Percentiles rank a stretch among this genome's conserved stretches.
Conservation (phyloP, 2,329 filamentous ascomycete genomes). For the Corynespora cassiicola region DNA sequence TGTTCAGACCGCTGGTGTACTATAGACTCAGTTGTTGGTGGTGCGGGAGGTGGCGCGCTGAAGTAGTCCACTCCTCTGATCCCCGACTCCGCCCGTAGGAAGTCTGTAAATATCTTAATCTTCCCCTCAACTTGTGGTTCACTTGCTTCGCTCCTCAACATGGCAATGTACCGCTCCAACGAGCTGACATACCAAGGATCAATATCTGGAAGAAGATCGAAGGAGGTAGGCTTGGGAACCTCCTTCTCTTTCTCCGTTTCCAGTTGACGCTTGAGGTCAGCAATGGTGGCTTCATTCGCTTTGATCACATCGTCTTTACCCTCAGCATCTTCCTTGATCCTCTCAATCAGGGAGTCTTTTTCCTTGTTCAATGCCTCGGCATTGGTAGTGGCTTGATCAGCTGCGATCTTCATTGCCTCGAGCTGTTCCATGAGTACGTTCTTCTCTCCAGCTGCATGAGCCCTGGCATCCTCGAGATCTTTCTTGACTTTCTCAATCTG, state of each 20-base stretch:
- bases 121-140: conserved; percentile 58
- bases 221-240: conserved; percentile 26
- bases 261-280: conserved; percentile 21
- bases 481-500: conserved; percentile 7
- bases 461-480: conserved; percentile 18
- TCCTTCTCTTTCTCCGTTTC: conserved; percentile 34
- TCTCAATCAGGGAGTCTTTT: conserved; percentile 35
- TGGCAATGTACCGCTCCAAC: conserved; percentile 60
- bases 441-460: conserved; percentile 23
- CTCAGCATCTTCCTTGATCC: conserved; percentile 41
- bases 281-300: conserved; percentile 31
- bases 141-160: conserved; percentile 59
- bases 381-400: conserved; percentile 28
- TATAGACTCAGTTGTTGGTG: conserved; percentile 9
- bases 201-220: conserved; percentile 57
- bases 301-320: conserved; percentile 41
- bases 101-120: conserved; percentile 60
- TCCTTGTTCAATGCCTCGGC: conserved; percentile 31
- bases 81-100: conserved; percentile 45
- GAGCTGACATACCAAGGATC: conserved; percentile 65
- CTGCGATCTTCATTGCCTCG: conserved; percentile 21
- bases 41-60: conserved; percentile 25
- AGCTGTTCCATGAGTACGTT: conserved; percentile 25
- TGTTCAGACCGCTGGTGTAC: conserved; percentile 7
- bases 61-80: conserved; percentile 53